These are phyloP conservation scores for Pyrrhoderma lamaoense DNA, from an alignment of 1,284 basidiomycete species.

Conservation along the genomic window DNA sequence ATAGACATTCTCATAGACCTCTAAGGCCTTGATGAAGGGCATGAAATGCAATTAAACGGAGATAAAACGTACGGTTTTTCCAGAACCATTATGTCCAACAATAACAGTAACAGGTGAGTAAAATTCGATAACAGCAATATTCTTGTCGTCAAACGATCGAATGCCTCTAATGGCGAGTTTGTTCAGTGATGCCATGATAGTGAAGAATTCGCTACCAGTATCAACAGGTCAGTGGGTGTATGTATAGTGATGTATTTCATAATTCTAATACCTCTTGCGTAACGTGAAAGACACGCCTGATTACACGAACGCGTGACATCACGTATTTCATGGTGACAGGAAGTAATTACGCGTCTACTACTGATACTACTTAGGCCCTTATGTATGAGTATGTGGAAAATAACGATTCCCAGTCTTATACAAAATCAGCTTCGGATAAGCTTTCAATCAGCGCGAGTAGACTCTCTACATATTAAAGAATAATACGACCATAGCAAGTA, in stretches of 20 bases:
- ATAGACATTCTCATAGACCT: too few species aligned
- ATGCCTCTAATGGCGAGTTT: conserved; percentile 86
- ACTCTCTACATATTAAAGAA: neutral
- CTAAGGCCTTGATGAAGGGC: too few species aligned
- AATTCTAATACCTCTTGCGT: neutral
- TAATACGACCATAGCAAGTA: neutral
- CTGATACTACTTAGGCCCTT: too few species aligned
- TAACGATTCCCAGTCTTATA: too few species aligned
- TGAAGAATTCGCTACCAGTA: neutral
- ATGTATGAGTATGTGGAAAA: too few species aligned
- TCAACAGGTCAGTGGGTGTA: too few species aligned
- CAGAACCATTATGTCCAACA: conserved; percentile 97
- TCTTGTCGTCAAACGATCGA: conserved; percentile 91
- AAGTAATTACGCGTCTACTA: too few species aligned
- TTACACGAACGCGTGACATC: neutral
- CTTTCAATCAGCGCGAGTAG: neutral
- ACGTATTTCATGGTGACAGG: neutral
- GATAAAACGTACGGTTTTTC: conserved; percentile 68
- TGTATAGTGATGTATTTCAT: too few species aligned
- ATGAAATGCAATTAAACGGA: neutral
- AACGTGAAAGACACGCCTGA: conserved; percentile 14
- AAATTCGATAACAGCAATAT: conserved; percentile 93
- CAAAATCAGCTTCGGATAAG: too few species aligned
- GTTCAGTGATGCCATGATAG: conserved; percentile 72
- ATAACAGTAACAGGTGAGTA: conserved; percentile 98